Percentiles rank a stretch among this genome's conserved stretches.
Conservation (phyloP, 1,139 yeast genomes). For the Magnusiomyces sp. region DNA sequence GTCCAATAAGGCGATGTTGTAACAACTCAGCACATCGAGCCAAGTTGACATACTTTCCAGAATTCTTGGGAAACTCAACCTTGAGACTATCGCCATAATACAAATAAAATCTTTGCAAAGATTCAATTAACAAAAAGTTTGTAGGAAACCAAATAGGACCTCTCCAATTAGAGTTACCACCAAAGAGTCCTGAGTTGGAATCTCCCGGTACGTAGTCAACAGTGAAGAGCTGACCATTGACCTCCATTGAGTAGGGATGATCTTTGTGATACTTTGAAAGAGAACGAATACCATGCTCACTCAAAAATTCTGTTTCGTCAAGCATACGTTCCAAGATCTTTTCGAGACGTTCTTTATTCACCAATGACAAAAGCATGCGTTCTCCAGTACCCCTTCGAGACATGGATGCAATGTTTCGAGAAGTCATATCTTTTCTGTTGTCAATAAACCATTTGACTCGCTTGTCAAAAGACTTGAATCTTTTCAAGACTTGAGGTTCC, state of each 20-base stretch:
- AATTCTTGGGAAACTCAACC: conserved; percentile 86
- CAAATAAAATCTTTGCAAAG: conserved; percentile 79
- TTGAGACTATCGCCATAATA: conserved; percentile 84
- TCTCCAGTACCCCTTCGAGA: conserved; percentile 79
- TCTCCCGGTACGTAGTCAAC: conserved; percentile 89
- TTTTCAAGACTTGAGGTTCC: conserved; percentile 74
- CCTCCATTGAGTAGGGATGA: conserved; percentile 81
- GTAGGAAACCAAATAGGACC: conserved; percentile 99
- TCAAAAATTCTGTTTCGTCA: conserved; percentile 81
- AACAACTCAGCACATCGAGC: conserved; percentile 91
- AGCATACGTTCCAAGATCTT: conserved; percentile 76
- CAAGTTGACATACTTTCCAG: conserved; percentile 70
- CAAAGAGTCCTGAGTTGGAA: conserved; percentile 90
- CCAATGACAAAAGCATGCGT: conserved; percentile 72
- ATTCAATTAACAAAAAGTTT: conserved; percentile 78
- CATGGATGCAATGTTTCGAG: conserved; percentile 86
- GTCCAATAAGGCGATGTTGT: conserved; percentile 75
- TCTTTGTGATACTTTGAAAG: conserved; percentile 81
- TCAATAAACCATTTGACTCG: conserved; percentile 81
- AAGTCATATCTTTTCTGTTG: conserved; percentile 65
- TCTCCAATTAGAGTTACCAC: conserved; percentile 96
- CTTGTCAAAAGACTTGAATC: conserved; percentile 78
- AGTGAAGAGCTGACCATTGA: conserved; percentile 63
- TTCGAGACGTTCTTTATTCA: conserved; percentile 68
- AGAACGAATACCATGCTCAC: conserved; percentile 84